phyloP scores from a whole-genome alignment of 305 asterid genomes.

The Solanum chacoense region DNA sequence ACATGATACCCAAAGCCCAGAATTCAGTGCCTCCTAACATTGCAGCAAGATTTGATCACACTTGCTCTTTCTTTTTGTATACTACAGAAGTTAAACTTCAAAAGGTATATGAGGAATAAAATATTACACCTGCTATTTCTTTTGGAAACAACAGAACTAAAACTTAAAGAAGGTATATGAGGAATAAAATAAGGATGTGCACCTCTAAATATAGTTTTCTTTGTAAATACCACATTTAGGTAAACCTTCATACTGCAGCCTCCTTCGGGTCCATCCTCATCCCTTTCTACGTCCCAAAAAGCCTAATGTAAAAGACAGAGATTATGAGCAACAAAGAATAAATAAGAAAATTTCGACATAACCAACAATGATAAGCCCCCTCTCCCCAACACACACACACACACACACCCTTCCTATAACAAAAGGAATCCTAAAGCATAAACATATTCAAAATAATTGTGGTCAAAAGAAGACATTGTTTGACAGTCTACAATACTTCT shows the following conservation, averaged over 20 bases:
- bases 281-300: conserved; percentile 72
- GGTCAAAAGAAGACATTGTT: not conserved
- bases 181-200: not conserved
- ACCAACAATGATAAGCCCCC: not conserved
- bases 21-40: not conserved
- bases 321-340: not conserved
- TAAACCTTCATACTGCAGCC: conserved; percentile 68
- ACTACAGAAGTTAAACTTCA: not conserved
- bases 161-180: not conserved
- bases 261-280: conserved; percentile 29
- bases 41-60: not conserved
- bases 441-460: not conserved
- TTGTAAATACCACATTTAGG: conserved; percentile 66
- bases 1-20: not conserved
- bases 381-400: not conserved
- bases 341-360: not conserved
- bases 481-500: not conserved
- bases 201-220: conserved; percentile 95
- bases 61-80: not conserved
- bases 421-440: not conserved
- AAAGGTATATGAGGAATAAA: not conserved
- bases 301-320: conserved; percentile 35
- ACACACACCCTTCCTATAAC: not conserved
- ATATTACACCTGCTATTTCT: not conserved
- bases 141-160: not conserved